phyloP scores from a whole-genome alignment of 192 early-diverging fungal species.

The Coemansia sp. region DNA sequence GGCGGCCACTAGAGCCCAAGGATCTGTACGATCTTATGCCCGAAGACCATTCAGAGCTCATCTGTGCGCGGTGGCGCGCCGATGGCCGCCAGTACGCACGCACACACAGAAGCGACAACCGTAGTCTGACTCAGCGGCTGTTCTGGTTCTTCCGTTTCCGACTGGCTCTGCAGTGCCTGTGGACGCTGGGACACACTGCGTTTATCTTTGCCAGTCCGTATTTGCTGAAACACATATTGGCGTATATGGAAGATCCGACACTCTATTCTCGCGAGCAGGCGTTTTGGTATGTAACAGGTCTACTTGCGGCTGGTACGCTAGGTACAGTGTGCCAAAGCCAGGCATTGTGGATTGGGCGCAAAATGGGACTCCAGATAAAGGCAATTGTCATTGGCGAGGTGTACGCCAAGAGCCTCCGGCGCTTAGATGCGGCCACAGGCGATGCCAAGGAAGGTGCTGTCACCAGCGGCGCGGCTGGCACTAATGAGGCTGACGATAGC shows the following conservation, averaged over 20 bases:
- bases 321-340: slow-evolving; percentile 60
- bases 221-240: slow-evolving; percentile 60
- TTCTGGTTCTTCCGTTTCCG: slow-evolving; percentile 53
- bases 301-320: slow-evolving; percentile 54
- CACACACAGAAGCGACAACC: slow-evolving; percentile 32
- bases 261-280: slow-evolving; percentile 56
- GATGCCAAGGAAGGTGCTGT: slow-evolving; percentile 4
- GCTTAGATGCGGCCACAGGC: slow-evolving; percentile 50
- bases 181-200: slow-evolving; percentile 48
- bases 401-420: slow-evolving; percentile 65
- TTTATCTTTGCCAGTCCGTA: slow-evolving; percentile 59
- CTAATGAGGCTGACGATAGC: slow-evolving; percentile 3
- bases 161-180: slow-evolving; percentile 52
- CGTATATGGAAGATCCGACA: slow-evolving; percentile 59
- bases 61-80: slow-evolving; percentile 38
- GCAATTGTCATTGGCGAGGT: slow-evolving; percentile 68
- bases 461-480: neutral
- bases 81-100: slow-evolving; percentile 25
- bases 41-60: slow-evolving; percentile 29
- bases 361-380: slow-evolving; percentile 65
- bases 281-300: slow-evolving; percentile 64
- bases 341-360: slow-evolving; percentile 71
- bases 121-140: slow-evolving; percentile 36
- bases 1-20: slow-evolving; percentile 61
- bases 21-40: slow-evolving; percentile 61